These are phyloP conservation scores for Starmera stellimalicola DNA, from an alignment of 1,139 yeast species.

Conservation along the genomic window DNA sequence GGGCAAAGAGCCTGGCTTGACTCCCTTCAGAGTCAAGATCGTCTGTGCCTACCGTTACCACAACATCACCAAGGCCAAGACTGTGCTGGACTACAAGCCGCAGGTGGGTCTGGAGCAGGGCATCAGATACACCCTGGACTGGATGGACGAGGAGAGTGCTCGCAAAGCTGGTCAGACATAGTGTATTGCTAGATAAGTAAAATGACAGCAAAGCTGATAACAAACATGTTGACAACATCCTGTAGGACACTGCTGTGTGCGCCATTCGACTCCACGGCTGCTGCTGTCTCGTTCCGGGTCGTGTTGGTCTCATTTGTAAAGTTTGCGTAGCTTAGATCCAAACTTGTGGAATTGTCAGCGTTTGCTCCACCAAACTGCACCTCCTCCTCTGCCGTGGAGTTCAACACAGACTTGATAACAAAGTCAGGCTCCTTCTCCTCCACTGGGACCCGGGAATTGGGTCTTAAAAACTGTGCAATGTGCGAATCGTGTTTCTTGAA, in stretches of 20 bases:
- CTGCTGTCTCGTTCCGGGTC: not conserved
- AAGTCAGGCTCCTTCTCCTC: constrained; percentile 20
- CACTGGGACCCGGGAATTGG: constrained; percentile 16
- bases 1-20: constrained; percentile 87
- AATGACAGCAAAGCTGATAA: not conserved
- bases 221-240: not conserved
- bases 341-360: no score
- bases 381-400: not conserved
- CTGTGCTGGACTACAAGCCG: constrained; percentile 70
- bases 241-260: not conserved
- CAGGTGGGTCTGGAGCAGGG: constrained; percentile 77
- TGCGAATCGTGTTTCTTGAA: constrained; percentile 32
- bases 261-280: not conserved
- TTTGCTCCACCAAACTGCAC: no score
- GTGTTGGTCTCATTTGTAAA: constrained; percentile 2
- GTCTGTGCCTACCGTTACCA: constrained; percentile 96
- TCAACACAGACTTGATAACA: constrained; percentile 13
- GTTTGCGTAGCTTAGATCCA: constrained; percentile 7
- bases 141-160: constrained; percentile 65
- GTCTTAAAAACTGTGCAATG: constrained; percentile 16
- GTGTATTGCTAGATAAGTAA: not conserved
- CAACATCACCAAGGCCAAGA: constrained; percentile 81
- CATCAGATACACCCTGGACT: constrained; percentile 66
- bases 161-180: not conserved
- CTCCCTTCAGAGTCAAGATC: constrained; percentile 89